These are phyloP conservation scores for Diaporthe australafricana DNA, from an alignment of 2,329 filamentous ascomycete species.

Conservation along the genomic window DNA sequence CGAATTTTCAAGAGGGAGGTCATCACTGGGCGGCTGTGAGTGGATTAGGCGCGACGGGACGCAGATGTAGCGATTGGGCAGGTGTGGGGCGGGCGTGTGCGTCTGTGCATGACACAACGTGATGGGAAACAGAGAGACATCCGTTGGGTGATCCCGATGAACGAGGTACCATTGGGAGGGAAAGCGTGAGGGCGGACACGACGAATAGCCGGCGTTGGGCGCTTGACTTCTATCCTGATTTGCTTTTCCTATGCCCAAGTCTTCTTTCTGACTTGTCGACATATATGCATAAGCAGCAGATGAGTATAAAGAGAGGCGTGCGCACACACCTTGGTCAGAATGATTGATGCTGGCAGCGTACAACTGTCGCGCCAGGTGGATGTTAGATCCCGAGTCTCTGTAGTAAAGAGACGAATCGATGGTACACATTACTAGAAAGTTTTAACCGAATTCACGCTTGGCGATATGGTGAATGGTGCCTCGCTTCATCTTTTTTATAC, in stretches of 20 bases:
- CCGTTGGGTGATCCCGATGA: neutral
- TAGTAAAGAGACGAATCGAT: neutral
- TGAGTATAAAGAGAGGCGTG: neutral
- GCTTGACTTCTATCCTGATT: slow-evolving; percentile 3
- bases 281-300: slow-evolving; percentile 21
- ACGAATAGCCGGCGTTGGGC: slow-evolving; percentile 31
- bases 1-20: slow-evolving; percentile 71
- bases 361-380: neutral
- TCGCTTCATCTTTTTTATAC: neutral
- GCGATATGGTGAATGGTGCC: neutral
- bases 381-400: neutral
- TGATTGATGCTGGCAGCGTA: slow-evolving; percentile 6
- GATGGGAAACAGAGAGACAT: neutral
- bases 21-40: slow-evolving; percentile 55
- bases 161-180: neutral
- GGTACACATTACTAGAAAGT: neutral
- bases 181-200: neutral
- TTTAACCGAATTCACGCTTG: neutral
- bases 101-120: neutral
- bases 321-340: neutral
- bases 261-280: neutral
- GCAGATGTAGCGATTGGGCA: neutral
- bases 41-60: neutral
- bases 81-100: neutral
- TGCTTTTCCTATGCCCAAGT: slow-evolving; percentile 1